Conservation (phyloP, 192 early-diverging fungal species). For the Coemansia sp. region DNA sequence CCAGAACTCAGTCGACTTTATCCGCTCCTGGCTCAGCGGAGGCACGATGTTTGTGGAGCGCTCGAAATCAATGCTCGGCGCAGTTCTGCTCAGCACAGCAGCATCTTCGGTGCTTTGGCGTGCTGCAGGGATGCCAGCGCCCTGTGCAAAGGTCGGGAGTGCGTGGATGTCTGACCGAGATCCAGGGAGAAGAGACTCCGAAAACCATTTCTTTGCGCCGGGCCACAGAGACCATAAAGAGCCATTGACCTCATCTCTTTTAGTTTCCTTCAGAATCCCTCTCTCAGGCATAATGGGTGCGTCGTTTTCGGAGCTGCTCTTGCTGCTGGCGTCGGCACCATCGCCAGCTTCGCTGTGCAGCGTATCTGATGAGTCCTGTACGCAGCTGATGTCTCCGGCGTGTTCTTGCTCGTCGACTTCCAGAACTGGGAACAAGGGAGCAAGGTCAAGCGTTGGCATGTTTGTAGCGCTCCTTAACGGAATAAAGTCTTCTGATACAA, state of each 20-base stretch:
- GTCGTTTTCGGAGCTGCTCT: background rate
- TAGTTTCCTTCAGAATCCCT: constrained; percentile 50
- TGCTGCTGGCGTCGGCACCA: constrained; percentile 4
- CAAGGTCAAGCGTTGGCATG: constrained; percentile 22
- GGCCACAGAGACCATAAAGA: constrained; percentile 51
- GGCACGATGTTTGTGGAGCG: constrained; percentile 46
- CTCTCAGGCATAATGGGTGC: constrained; percentile 21
- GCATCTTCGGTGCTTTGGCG: constrained; percentile 14
- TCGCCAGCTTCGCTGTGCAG: background rate
- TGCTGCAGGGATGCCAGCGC: constrained; percentile 43
- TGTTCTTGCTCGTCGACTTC: constrained; percentile 4
- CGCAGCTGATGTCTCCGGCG: background rate
- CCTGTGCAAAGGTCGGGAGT: constrained; percentile 41
- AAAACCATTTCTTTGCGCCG: constrained; percentile 50
- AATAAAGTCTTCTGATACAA: background rate
- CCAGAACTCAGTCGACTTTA: constrained; percentile 55
- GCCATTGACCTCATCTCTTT: constrained; percentile 21
- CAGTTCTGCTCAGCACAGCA: constrained; percentile 25
- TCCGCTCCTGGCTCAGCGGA: constrained; percentile 52
- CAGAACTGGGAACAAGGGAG: constrained; percentile 35
- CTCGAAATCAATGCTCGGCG: constrained; percentile 52
- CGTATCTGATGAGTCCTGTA: constrained; percentile 3
- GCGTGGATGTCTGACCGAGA: constrained; percentile 6
- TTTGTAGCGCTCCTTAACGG: background rate
- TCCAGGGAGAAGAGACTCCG: constrained; percentile 19